Evolutionary conservation across 768 basidiomycete genomes (phyloP).

Genomic region (Gautieria morchelliformis): DNA sequence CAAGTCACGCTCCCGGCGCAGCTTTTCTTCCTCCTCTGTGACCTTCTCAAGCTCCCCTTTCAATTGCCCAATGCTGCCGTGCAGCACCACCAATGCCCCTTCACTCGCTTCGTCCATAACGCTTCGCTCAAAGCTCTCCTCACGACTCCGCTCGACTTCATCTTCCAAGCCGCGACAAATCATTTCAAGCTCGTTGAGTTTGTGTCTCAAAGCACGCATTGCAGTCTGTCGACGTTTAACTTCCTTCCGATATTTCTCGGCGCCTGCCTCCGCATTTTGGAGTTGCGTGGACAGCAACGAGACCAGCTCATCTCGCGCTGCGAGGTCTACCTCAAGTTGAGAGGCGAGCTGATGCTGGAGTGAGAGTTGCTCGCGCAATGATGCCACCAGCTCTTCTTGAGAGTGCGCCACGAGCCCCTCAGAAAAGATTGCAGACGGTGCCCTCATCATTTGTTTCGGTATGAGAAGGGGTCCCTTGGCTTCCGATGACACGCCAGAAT

Average conservation of each 20-base stretch:
- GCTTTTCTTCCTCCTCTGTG: slow-evolving; percentile 30
- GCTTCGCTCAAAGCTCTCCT: slow-evolving; percentile 72
- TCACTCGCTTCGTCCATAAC: slow-evolving; percentile 79
- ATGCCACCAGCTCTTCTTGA: slow-evolving; percentile 53
- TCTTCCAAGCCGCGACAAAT: slow-evolving; percentile 65
- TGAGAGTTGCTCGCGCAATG: slow-evolving; percentile 64
- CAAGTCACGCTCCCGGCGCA: slow-evolving; percentile 19
- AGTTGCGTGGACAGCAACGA: slow-evolving; percentile 48
- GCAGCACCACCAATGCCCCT: slow-evolving; percentile 69
- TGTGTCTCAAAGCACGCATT: slow-evolving; percentile 62
- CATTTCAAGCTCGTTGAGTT: slow-evolving; percentile 63
- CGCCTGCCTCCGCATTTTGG: slow-evolving; percentile 37
- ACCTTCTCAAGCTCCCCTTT: slow-evolving; percentile 54
- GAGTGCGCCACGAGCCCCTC: neutral
- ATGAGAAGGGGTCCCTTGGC: neutral
- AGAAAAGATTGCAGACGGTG: neutral
- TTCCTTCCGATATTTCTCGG: slow-evolving; percentile 24
- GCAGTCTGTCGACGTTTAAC: slow-evolving; percentile 47
- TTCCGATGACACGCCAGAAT: no score
- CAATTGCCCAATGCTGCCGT: slow-evolving; percentile 68
- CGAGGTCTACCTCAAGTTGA: slow-evolving; percentile 69
- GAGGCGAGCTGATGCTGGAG: slow-evolving; percentile 66
- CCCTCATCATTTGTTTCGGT: neutral
- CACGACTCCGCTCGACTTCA: slow-evolving; percentile 76
- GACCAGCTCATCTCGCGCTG: slow-evolving; percentile 65